Conservation (phyloP, 768 basidiomycete genomes). For the Coprinellus micaceus region DNA sequence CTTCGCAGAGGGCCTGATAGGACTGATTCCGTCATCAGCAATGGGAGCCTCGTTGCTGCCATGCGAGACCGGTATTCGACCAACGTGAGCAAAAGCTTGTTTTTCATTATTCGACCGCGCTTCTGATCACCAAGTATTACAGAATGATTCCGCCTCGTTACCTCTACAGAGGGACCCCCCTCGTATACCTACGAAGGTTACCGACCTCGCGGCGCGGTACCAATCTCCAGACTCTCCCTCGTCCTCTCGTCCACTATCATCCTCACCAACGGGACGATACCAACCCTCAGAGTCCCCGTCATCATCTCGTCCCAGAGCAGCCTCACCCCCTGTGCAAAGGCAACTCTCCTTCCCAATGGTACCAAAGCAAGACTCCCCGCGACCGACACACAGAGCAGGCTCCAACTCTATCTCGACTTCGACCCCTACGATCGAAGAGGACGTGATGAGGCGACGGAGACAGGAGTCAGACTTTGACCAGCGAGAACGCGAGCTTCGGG, state of each 20-base stretch:
- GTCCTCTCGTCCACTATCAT: conserved; percentile 31
- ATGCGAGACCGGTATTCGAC: conserved; percentile 63
- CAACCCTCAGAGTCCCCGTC: conserved; percentile 40
- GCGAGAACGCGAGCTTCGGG: conserved; percentile 49
- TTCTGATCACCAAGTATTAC: too few species aligned
- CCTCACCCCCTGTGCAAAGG: conserved; percentile 27
- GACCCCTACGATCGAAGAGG: conserved; percentile 19
- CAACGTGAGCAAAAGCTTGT: conserved; percentile 41
- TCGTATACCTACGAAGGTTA: conserved; percentile 60
- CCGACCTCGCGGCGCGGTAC: conserved; percentile 61
- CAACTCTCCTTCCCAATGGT: conserved; percentile 27
- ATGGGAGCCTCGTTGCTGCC: conserved; percentile 60
- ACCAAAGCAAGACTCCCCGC: conserved; percentile 13
- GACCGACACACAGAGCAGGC: conserved; percentile 12
- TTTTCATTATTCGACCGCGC: too few species aligned
- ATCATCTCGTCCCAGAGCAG: conserved; percentile 31
- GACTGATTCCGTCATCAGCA: conserved; percentile 50
- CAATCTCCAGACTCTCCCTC: conserved; percentile 40
- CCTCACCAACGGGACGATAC: conserved; percentile 51
- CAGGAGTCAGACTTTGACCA: conserved; percentile 48
- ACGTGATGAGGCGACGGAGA: conserved; percentile 31
- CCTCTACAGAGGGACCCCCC: conserved; percentile 61
- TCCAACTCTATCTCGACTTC: conserved; percentile 9
- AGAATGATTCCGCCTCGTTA: too few species aligned
- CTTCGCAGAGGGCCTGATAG: conserved; percentile 35